Evolutionary conservation across 306 rosid genomes (phyloP).

Genomic region (Fragaria nilgerrensis): DNA sequence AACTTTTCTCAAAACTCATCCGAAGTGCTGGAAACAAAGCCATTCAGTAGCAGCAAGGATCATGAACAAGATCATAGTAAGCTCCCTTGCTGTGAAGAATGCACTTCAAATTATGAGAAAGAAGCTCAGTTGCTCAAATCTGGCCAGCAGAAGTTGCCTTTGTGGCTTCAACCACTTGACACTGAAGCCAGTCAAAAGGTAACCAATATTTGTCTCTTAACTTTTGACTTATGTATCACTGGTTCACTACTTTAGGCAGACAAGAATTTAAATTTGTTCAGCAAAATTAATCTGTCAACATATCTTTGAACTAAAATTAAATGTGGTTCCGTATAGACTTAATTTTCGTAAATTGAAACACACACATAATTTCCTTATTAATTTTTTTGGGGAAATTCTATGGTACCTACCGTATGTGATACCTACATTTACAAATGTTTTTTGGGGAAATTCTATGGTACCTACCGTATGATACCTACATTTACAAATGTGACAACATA

Average conservation of each 20-base stretch:
- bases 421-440: no score
- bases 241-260: conserved; percentile 3
- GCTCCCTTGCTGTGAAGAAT: conserved; percentile 65
- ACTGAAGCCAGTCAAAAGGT: conserved; percentile 66
- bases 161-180: conserved; percentile 85
- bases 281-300: background rate
- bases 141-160: conserved; percentile 67
- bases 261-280: background rate
- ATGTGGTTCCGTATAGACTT: background rate
- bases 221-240: conserved; percentile 12
- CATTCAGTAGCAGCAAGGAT: conserved; percentile 44
- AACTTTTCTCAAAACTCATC: conserved; percentile 37
- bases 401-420: no score
- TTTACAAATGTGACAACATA: no score
- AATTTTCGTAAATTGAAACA: background rate
- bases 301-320: background rate
- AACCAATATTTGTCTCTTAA: background rate
- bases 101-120: conserved; percentile 69
- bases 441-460: no score
- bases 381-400: no score
- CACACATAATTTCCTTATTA: background rate
- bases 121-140: conserved; percentile 68
- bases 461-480: no score
- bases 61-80: conserved; percentile 36
- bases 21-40: conserved; percentile 47